phyloP scores from a whole-genome alignment of 495 filamentous ascomycete genomes.

The Hypoxylon crocopeplum region DNA sequence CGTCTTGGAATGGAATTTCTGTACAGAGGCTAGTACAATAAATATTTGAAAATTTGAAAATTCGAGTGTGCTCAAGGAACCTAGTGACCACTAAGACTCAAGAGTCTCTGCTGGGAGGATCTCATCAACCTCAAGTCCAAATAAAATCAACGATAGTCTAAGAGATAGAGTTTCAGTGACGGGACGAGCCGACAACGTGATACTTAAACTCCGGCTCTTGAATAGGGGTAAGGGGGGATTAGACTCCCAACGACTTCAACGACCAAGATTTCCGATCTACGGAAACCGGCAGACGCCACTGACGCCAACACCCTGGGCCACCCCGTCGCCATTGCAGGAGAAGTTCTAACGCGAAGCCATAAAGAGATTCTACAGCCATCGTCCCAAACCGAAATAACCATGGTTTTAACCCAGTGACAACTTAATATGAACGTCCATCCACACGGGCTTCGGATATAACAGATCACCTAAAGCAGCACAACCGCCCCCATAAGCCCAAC shows the following conservation, averaged over 20 bases:
- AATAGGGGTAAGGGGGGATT: neutral
- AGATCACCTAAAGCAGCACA: slow-evolving; percentile 13
- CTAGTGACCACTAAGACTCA: no score
- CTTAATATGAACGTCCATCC: no score
- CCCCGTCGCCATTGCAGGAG: neutral
- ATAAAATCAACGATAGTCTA: no score
- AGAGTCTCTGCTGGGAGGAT: no score
- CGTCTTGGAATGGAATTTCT: no score
- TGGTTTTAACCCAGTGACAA: neutral
- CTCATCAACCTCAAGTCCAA: no score
- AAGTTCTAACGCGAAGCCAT: neutral
- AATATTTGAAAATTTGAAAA: no score
- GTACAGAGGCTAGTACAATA: no score
- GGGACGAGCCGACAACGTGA: neutral
- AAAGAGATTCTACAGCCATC: neutral
- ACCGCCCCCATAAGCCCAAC: slow-evolving; percentile 25
- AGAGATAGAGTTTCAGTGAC: no score
- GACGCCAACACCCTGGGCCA: neutral
- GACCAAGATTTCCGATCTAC: neutral
- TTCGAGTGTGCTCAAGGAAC: no score
- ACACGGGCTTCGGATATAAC: no score
- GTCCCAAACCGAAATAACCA: neutral
- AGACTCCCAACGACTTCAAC: neutral
- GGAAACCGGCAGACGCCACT: neutral
- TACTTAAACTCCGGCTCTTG: neutral